Base-by-base conservation (phyloP, 352 stramenopile species). In the Halophytophthora batemanensis region DNA sequence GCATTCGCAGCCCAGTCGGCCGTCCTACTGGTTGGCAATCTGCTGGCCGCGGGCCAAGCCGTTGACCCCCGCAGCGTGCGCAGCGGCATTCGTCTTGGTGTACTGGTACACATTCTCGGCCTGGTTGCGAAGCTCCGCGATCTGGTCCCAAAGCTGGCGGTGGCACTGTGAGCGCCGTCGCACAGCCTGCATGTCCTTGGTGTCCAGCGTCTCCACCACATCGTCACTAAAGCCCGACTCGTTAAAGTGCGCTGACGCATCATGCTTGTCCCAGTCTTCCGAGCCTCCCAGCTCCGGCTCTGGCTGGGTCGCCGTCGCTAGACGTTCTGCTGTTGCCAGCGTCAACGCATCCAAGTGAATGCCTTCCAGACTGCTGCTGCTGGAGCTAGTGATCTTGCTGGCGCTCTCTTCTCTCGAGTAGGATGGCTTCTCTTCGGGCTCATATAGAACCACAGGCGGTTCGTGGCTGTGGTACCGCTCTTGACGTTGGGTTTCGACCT, bases 41-140 rank as follows among this genome's bases (percentile, higher is more conserved):
- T 38, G 48, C 38, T 35, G 23, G 13, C 36, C 48, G 28, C 48
- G 37, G 11, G 28, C 40, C 14, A 38, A 45, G 14, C 37, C 48
- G 21, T 38, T 55, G 18, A 38, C 45, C 7, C 46, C 55, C 14
- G 63, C 68, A 31, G 73, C 61, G 51, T 77, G 60, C 56, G 67
- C 56, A 35, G 60, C 67, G 17, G 67, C 67, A 40, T 66, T 77
- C 19, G 70, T 64, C 38, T 71, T 71, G 35, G 67, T 71, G 56
- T 74, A 74, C 55, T 74, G 71, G 45, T 79, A 82, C 6, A 70
- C 58, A 36, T 74, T 76, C 42, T 82, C 71, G 17, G 71, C 71
- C 21, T 57, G 49, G 41, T 66, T 50, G 6, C 71, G 66, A 8
- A 82, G 59, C 18, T 82, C 66, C 10, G 66, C 69, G 40, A 82